phyloP scores from a whole-genome alignment of 2,329 filamentous ascomycete species.

The Xylaria sp. region DNA sequence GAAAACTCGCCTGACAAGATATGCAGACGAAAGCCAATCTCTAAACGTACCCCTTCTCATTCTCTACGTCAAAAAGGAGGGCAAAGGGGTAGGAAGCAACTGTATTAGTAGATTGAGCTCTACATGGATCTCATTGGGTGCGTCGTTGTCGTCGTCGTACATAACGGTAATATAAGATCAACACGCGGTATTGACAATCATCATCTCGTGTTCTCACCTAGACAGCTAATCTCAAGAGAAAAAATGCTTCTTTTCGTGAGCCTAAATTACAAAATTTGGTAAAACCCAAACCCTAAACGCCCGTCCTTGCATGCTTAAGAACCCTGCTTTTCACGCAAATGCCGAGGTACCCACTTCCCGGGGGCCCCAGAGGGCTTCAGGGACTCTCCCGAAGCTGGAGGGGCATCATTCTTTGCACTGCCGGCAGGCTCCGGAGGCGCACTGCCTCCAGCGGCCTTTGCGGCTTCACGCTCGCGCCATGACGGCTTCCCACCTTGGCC shows the following conservation, averaged over 20 bases:
- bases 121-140: neutral
- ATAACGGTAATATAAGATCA: neutral
- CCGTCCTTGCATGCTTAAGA: constrained; percentile 46
- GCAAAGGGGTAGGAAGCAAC: neutral
- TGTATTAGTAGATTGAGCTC: neutral
- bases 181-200: constrained; percentile 19
- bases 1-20: neutral
- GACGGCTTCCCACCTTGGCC: constrained; percentile 70
- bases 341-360: constrained; percentile 70
- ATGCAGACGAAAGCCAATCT: neutral
- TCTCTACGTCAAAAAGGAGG: neutral
- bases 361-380: constrained; percentile 64
- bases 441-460: constrained; percentile 52
- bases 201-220: constrained; percentile 29
- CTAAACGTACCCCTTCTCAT: neutral
- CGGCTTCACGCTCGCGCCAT: constrained; percentile 79
- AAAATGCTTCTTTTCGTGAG: constrained; percentile 41
- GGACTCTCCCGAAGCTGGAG: constrained; percentile 54
- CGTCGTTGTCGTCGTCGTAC: neutral
- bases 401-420: constrained; percentile 39
- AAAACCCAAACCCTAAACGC: constrained; percentile 50
- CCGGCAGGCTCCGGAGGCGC: constrained; percentile 37
- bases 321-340: constrained; percentile 54
- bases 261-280: constrained; percentile 47
- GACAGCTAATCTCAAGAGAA: constrained; percentile 33